Conservation (phyloP, 768 basidiomycete species). For the Amanita exitialis region DNA sequence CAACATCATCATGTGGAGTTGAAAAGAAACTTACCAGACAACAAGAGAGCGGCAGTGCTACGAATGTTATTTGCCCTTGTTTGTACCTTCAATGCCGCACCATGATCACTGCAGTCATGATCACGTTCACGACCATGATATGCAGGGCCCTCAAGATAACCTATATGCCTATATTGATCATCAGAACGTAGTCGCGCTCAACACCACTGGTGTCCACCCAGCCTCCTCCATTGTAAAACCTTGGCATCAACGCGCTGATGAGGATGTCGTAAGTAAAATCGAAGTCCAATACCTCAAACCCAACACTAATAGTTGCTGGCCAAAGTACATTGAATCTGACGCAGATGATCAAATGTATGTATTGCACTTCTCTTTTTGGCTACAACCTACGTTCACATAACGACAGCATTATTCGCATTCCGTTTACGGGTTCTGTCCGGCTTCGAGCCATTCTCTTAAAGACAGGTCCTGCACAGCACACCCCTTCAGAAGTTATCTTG, state of each 20-base stretch:
- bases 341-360: conserved; percentile 93
- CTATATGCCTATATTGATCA: conserved; percentile 71
- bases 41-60: neutral
- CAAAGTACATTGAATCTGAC: conserved; percentile 77
- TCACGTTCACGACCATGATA: conserved; percentile 47
- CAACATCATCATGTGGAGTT: conserved; percentile 34
- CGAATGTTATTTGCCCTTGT: conserved; percentile 4
- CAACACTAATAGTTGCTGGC: conserved; percentile 1
- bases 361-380: conserved; percentile 2
- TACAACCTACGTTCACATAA: conserved; percentile 3
- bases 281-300: conserved; percentile 3
- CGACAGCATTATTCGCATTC: conserved; percentile 67
- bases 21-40: neutral
- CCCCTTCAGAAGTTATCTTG: conserved; percentile 60
- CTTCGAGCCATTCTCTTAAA: conserved; percentile 77
- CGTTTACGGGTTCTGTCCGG: conserved; percentile 83
- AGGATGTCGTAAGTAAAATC: conserved; percentile 30
- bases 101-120: conserved; percentile 36
- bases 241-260: conserved; percentile 72
- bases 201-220: conserved; percentile 31
- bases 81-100: conserved; percentile 33
- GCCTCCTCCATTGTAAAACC: conserved; percentile 70
- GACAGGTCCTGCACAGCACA: conserved; percentile 71
- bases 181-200: conserved; percentile 72
- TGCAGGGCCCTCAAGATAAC: conserved; percentile 57